Conservation (phyloP, 305 asterid genomes). For the Fraxinus nigra region DNA sequence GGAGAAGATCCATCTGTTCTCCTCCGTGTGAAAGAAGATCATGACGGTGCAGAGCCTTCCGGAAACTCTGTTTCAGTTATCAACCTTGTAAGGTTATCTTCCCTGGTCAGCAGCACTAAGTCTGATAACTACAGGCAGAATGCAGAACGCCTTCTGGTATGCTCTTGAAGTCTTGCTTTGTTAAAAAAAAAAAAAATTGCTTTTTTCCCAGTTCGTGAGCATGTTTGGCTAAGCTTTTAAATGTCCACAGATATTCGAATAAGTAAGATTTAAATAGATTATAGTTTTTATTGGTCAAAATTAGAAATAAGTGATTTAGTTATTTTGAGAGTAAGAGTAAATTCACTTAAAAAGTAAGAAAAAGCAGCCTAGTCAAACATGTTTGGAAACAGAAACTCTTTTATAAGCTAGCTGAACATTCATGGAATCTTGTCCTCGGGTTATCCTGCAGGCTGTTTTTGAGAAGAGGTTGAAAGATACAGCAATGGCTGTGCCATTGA, state of each 20-base stretch:
- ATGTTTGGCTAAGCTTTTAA: background rate
- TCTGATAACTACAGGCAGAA: slow-evolving; percentile 52
- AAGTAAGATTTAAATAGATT: background rate
- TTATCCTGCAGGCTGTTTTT: slow-evolving; percentile 62
- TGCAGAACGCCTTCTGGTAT: slow-evolving; percentile 73
- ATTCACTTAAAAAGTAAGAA: background rate
- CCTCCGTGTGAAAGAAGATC: slow-evolving; percentile 90
- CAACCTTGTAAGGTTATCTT: slow-evolving; percentile 71
- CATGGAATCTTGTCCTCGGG: background rate
- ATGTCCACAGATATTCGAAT: background rate
- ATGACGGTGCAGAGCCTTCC: slow-evolving; percentile 96
- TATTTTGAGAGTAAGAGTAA: background rate
- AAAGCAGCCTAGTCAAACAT: background rate
- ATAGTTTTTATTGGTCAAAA: background rate
- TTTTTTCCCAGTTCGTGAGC: background rate
- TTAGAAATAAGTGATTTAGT: background rate
- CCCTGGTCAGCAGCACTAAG: slow-evolving; percentile 45
- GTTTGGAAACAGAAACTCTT: background rate
- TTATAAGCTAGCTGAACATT: background rate
- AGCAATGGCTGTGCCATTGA: slow-evolving; percentile 69
- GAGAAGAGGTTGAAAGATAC: slow-evolving; percentile 78
- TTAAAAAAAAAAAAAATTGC: background rate
- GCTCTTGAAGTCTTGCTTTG: slow-evolving; percentile 1
- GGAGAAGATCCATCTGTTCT: slow-evolving; percentile 92
- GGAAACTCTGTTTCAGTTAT: slow-evolving; percentile 82